Base-by-base conservation (phyloP, 1,284 basidiomycete genomes). In the Peniophora sp. region DNA sequence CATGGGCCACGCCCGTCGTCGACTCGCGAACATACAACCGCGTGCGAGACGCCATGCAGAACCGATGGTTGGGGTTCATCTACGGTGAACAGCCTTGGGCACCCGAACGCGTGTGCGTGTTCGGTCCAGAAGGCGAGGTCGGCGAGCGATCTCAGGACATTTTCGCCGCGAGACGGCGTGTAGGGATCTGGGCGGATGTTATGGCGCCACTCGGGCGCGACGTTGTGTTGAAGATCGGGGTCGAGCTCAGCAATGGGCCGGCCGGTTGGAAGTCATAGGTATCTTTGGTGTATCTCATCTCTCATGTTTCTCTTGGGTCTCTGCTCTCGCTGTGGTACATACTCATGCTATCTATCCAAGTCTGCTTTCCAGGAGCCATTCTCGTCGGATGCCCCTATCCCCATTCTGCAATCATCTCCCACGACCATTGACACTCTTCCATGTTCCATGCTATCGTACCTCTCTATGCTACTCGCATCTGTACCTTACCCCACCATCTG, bases 21-120 rank as follows among this genome's bases (percentile, higher is more conserved):
- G 79, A 85, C 58, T 75, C 76, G 58, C 83, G 74, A 69, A 70
- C 79, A 27, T 88, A 85, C 55, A 62, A 66, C 17, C 75, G 79
- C 45, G 81, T 88, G 47, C 74, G 83, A 15, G 78, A 86, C 54
- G 71, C 79, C 23, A 75, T 88, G 48, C 86, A 88, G 62, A 73
- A 76, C 54, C 72, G 77, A 37, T 88, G 85, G 85, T 72, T 88
- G 22, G 60, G 78, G n/a, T 88, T 88, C 55, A 84, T 85, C 3
- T 64, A 84, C 60, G 85, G 84, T 3, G 78, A 84, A 61, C 71
- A 69, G 15, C 85, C 85, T 2, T 88, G 86, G 85, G 69, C 68
- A 52, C 75, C 75, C 52, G 75, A 80, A 50, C 81, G 77, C 61
- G 75, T 86, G 49, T 88, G 75, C 62, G 84, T 88, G n/a, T 87